phyloP scores from a whole-genome alignment of 2,329 filamentous ascomycete species.

The Clonostachys rosea region DNA sequence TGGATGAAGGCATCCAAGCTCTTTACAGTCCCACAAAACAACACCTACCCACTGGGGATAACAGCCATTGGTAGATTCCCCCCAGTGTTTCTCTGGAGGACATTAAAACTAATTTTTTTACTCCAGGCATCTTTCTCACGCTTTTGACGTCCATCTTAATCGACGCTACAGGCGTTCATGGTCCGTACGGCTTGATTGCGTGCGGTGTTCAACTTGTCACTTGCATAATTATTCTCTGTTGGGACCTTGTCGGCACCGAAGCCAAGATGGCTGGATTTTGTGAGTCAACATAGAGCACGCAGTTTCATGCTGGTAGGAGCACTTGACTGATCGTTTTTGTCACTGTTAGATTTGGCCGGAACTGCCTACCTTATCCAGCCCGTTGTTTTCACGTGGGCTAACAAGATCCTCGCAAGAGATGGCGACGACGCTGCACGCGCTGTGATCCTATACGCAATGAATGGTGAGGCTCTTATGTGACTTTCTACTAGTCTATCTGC shows the following conservation, averaged over 20 bases:
- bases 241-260: constrained; percentile 16
- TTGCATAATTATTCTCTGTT: constrained; percentile 23
- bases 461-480: constrained; percentile 9
- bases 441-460: constrained; percentile 30
- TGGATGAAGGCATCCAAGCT: constrained; percentile 16
- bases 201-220: constrained; percentile 22
- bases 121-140: constrained; percentile 14
- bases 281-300: background rate
- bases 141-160: constrained; percentile 27
- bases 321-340: constrained; percentile 15
- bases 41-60: constrained; percentile 29
- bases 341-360: constrained; percentile 22
- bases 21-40: constrained; percentile 23
- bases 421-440: constrained; percentile 29
- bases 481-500: too few relatives aligned
- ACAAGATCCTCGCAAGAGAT: constrained; percentile 23
- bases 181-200: constrained; percentile 24
- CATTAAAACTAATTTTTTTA: background rate
- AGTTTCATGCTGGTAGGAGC: background rate
- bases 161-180: constrained; percentile 23
- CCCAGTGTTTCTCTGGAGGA: background rate
- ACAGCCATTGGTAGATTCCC: constrained; percentile 17
- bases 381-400: constrained; percentile 32
- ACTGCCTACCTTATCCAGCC: constrained; percentile 32
- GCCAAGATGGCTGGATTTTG: constrained; percentile 10